Base-by-base conservation (phyloP, 2,329 filamentous ascomycete genomes). In the Xylariaceae sp. region DNA sequence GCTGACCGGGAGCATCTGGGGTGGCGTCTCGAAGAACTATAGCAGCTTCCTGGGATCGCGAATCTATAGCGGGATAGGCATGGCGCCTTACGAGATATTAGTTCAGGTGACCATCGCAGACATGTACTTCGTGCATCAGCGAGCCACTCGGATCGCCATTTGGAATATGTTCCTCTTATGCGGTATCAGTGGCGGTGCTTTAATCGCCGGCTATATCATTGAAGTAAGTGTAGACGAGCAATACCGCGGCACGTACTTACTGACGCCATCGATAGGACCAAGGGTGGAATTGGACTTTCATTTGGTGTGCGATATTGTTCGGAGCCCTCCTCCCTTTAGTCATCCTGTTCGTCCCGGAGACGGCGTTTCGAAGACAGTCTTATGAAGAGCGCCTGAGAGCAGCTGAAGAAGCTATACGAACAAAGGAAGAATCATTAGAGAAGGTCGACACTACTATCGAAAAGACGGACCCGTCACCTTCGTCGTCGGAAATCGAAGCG, bases 51-150 rank as follows among this genome's bases (percentile, higher is more conserved):
- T 76, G 0, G 73, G 63, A 4, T 71, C 68, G 40, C 64, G 73
- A 11, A 65, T 76, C 25, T 61, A 75, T 19, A 67, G 67, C 5
- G 74, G 69, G 4, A 56, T 77, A 5, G 72, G 72, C 4, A 75
- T 76, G 70, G 72, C 73, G 0, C 68, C 75, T 0, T 72, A 71
- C 45, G 75, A 79, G 53, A 68, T 75, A 2, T 59, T 79, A 5
- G 73, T 79, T 4, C 74, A 76, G 57, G 73, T 71, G 55, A 77
- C 72, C 1, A 69, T 73, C 37, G 68, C 68, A 5, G 71, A 73
- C 40, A 55, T 73, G 22, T 74, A 70, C 53, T 74, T 69, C 46
- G 67, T 73, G 4, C 71, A 73, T 47, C 63, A 74, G 58, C 66
- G 71, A 6, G 71, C 68, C 4, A 69, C 66, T 20, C 62, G 67